A percentile compares a stretch with the other conserved stretches of the same genome.
These are phyloP conservation scores for Lupinus albus DNA, from an alignment of 306 rosid species.

Conservation along the genomic window DNA sequence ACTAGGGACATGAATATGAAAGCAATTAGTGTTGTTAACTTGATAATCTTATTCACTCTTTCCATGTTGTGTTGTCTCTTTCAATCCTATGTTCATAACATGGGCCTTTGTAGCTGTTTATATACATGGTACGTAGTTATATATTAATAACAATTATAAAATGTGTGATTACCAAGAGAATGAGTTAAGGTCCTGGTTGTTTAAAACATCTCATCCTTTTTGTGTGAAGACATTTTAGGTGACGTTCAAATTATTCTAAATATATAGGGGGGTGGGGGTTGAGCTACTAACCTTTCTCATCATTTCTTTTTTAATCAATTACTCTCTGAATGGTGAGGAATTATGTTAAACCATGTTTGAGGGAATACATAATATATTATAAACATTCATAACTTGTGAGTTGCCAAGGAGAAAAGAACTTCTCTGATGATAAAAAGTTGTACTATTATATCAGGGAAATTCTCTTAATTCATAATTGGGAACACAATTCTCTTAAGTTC, in stretches of 20 bases:
- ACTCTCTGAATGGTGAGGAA: slow-evolving; percentile 9
- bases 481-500: too few relatives aligned
- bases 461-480: too few relatives aligned
- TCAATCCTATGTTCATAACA: slow-evolving; percentile 27
- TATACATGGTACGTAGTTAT: slow-evolving; percentile 41
- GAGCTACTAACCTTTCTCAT: slow-evolving; percentile 43
- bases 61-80: slow-evolving; percentile 37
- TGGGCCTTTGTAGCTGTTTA: slow-evolving; percentile 38
- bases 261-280: background rate
- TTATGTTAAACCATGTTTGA: slow-evolving; percentile 5
- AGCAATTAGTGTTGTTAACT: slow-evolving; percentile 13
- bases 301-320: slow-evolving; percentile 8
- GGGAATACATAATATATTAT: background rate
- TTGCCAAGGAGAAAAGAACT: background rate
- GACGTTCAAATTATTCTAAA: slow-evolving; percentile 30
- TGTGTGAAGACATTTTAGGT: slow-evolving; percentile 71
- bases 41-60: slow-evolving; percentile 31
- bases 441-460: background rate
- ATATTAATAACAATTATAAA: slow-evolving; percentile 17
- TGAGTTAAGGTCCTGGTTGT: slow-evolving; percentile 49
- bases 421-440: background rate
- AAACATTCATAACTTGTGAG: slow-evolving; percentile 30
- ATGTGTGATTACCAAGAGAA: slow-evolving; percentile 48
- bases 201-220: slow-evolving; percentile 46
- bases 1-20: slow-evolving; percentile 42